Percentiles rank a stretch among this genome's conserved stretches.
These are phyloP conservation scores for Coemansia sp. DNA, from an alignment of 192 early-diverging fungal genomes.

Conservation along the genomic window DNA sequence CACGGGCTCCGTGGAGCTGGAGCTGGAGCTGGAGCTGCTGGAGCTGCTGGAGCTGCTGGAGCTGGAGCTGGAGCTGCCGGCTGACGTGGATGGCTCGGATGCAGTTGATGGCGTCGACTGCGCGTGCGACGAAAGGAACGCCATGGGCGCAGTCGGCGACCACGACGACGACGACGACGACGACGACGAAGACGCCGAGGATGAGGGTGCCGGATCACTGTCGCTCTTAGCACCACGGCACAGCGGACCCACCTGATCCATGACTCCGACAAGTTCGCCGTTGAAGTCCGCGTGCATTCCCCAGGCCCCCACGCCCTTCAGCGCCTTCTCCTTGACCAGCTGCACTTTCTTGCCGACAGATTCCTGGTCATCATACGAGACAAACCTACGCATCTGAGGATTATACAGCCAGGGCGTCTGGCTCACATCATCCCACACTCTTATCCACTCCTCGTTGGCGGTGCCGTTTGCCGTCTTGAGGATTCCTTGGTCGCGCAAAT, in stretches of 20 bases:
- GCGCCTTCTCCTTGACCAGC: conserved; percentile 49
- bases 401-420: conserved; percentile 63
- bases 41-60: too few relatives aligned
- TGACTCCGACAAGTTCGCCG: conserved; percentile 57
- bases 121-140: not conserved
- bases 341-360: conserved; percentile 67
- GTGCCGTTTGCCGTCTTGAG: conserved; percentile 41
- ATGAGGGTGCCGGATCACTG: conserved; percentile 7
- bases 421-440: conserved; percentile 58
- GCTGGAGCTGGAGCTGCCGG: too few relatives aligned
- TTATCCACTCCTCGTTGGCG: conserved; percentile 60
- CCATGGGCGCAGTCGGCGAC: conserved; percentile 9
- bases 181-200: not conserved
- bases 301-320: conserved; percentile 75
- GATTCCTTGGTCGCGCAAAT: conserved; percentile 60
- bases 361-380: conserved; percentile 78
- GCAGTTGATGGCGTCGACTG: not conserved
- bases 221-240: conserved; percentile 38
- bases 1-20: not conserved
- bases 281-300: conserved; percentile 49
- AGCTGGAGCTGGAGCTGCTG: not conserved
- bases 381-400: conserved; percentile 61
- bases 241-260: conserved; percentile 33
- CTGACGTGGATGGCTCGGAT: not conserved
- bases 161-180: not conserved